These are phyloP conservation scores for Perkinsus marinus DNA, from an alignment of 169 alveolate genomes.

Conservation along the genomic window DNA sequence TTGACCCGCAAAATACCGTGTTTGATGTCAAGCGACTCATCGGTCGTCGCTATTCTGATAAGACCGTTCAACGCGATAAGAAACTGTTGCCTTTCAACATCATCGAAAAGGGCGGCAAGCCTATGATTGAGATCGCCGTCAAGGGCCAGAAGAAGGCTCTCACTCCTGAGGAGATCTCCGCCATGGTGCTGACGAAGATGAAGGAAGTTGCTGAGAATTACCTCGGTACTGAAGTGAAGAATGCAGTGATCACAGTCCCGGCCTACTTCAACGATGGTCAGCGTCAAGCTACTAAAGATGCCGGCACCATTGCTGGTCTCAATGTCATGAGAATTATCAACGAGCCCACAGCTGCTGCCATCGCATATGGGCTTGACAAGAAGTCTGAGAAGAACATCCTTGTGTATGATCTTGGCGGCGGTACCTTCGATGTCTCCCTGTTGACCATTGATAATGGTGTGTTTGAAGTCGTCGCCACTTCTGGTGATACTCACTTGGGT, in stretches of 20 bases:
- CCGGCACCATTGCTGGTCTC: slow-evolving; percentile 96
- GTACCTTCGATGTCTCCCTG: slow-evolving; percentile 97
- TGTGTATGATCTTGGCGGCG: too few relatives aligned
- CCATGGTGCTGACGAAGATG: slow-evolving; percentile 91
- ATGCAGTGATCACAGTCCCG: slow-evolving; percentile 92
- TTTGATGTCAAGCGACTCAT: slow-evolving; percentile 94
- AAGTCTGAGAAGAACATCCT: slow-evolving; percentile 83
- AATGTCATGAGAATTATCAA: slow-evolving; percentile 92
- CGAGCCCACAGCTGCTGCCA: slow-evolving; percentile 99
- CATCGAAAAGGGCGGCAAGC: slow-evolving; percentile 80
- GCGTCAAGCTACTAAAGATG: slow-evolving; percentile 98
- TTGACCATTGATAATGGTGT: slow-evolving; percentile 87
- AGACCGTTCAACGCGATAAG: slow-evolving; percentile 85
- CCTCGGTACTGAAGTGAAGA: slow-evolving; percentile 83
- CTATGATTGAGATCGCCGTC: slow-evolving; percentile 78
- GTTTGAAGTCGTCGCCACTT: slow-evolving; percentile 83
- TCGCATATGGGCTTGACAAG: slow-evolving; percentile 96
- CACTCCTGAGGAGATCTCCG: slow-evolving; percentile 97
- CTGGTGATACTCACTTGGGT: too few relatives aligned
- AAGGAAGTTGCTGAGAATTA: slow-evolving; percentile 91
- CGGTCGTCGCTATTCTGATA: slow-evolving; percentile 90
- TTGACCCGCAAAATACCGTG: slow-evolving; percentile 83
- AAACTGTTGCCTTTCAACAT: slow-evolving; percentile 84
- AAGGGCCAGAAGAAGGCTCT: slow-evolving; percentile 73
- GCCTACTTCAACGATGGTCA: slow-evolving; percentile 98